These are phyloP conservation scores for Phyllostachys edulis DNA, from an alignment of 176 grass and related monocot species.

Conservation along the genomic window DNA sequence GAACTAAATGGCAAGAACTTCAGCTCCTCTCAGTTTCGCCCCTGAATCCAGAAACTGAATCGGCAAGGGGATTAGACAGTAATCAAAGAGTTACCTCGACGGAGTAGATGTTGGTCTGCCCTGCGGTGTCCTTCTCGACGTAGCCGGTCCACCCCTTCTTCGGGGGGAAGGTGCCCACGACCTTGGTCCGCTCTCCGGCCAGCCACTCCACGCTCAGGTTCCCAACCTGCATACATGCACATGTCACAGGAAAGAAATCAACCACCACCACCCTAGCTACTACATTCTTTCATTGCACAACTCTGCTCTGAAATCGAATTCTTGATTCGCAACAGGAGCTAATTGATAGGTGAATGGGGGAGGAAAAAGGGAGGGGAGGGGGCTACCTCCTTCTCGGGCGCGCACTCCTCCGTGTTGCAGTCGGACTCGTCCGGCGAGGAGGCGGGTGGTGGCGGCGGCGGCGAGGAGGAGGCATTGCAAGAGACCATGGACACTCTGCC, in stretches of 20 bases:
- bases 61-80: not conserved
- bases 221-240: slow-evolving; percentile 50
- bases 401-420: slow-evolving; percentile 87
- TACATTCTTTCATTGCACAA: not conserved
- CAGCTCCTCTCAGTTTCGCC: not conserved
- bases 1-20: not conserved
- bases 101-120: slow-evolving; percentile 95
- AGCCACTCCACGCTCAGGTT: slow-evolving; percentile 91
- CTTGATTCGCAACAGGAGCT: not conserved
- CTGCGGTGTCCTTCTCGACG: slow-evolving; percentile 91
- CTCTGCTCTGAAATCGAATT: not conserved
- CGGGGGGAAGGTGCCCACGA: slow-evolving; percentile 85
- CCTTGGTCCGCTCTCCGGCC: slow-evolving; percentile 73
- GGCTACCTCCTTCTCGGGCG: slow-evolving; percentile 88
- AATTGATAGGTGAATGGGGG: not conserved
- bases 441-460: not conserved
- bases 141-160: slow-evolving; percentile 74
- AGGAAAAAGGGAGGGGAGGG: not conserved
- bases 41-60: not conserved
- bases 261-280: not conserved
- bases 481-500: slow-evolving; percentile 42
- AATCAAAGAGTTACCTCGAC: slow-evolving; percentile 54
- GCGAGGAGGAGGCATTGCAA: slow-evolving; percentile 44
- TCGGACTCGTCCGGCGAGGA: slow-evolving; percentile 53
- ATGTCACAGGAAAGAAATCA: not conserved